Evolutionary conservation across 2,329 filamentous ascomycete genomes (phyloP).

Genomic region (Ophiostoma himal-ulmi): DNA sequence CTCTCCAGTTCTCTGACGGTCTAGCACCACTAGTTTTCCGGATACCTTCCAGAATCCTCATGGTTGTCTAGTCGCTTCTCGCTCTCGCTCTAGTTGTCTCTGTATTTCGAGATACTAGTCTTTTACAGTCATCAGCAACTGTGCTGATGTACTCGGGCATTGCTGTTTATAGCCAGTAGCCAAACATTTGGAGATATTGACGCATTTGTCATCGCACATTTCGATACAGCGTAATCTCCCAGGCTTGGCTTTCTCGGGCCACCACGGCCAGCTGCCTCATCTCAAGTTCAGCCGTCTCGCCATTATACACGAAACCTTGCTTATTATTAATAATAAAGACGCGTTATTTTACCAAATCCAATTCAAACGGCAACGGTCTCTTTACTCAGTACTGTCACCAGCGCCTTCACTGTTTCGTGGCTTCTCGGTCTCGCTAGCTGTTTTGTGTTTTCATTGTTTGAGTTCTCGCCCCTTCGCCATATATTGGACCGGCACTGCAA

Average conservation of each 20-base stretch:
- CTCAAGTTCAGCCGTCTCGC: background rate
- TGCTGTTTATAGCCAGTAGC: background rate
- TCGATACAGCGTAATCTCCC: background rate
- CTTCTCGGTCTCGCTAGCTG: background rate
- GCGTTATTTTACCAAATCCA: background rate
- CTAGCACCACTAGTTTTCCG: slow-evolving; percentile 3
- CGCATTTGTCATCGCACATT: background rate
- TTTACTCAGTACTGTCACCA: background rate
- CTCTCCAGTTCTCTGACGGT: background rate
- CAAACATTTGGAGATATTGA: background rate
- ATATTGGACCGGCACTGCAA: background rate
- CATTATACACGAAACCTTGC: background rate
- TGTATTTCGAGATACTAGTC: background rate
- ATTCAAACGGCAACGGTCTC: background rate
- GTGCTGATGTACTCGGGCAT: background rate
- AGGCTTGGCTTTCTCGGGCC: background rate
- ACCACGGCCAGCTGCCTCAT: background rate
- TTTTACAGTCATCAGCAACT: background rate
- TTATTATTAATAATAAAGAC: background rate
- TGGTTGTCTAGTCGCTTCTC: background rate
- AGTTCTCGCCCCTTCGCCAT: background rate
- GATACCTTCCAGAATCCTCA: background rate
- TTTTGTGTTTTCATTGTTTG: background rate
- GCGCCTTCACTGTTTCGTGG: background rate
- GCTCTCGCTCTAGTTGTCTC: background rate